These are phyloP conservation scores for Cystofilobasidium macerans DNA, from an alignment of 768 basidiomycete species.

Conservation along the genomic window DNA sequence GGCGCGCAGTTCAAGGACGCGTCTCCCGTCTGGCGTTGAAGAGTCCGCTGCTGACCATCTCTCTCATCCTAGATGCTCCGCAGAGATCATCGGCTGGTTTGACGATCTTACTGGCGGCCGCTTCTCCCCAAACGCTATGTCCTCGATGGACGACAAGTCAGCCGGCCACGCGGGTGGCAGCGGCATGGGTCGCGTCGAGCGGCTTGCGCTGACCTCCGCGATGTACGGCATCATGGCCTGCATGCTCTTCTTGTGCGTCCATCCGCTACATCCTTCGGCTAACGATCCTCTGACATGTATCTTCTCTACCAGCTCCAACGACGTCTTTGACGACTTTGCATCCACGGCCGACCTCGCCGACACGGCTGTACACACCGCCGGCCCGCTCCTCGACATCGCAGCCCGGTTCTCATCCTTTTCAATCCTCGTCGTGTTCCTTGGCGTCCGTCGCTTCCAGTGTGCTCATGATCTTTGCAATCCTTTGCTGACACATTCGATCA, in stretches of 20 bases:
- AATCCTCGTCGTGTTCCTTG: constrained; percentile 3
- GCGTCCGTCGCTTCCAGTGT: not conserved
- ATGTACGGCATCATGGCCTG: not conserved
- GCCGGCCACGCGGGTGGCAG: no score
- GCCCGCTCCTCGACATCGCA: not conserved
- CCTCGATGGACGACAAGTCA: not conserved
- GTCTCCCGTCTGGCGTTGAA: no score
- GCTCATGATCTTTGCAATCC: not conserved
- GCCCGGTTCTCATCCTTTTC: not conserved
- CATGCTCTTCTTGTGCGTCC: constrained; percentile 3
- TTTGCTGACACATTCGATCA: not conserved
- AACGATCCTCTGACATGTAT: not conserved
- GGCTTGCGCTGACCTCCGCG: not conserved
- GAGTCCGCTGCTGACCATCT: no score
- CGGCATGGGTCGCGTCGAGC: not conserved
- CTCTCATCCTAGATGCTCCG: no score
- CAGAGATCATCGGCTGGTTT: not conserved
- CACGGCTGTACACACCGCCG: not conserved
- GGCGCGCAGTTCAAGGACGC: no score
- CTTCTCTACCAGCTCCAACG: not conserved
- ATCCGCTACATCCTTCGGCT: no score
- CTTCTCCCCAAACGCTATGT: not conserved
- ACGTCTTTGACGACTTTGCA: not conserved
- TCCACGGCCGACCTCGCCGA: not conserved
- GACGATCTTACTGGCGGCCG: not conserved